These are phyloP conservation scores for Berberis vulgaris DNA, from an alignment of 164 flowering plant species.

Conservation along the genomic window DNA sequence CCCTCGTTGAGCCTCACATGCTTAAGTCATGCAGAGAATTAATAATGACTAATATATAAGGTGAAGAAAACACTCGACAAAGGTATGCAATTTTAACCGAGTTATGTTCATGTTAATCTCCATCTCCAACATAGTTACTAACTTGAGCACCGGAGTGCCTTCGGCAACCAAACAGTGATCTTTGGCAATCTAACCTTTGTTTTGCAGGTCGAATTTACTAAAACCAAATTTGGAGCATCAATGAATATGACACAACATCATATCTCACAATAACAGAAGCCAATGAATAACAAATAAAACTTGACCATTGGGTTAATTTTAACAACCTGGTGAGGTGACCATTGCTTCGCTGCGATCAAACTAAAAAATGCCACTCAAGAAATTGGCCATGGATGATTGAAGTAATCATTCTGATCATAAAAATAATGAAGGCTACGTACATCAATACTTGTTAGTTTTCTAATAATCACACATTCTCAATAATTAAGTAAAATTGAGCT, in stretches of 20 bases:
- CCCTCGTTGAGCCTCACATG: too few relatives aligned
- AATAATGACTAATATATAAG: too few relatives aligned
- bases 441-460: not conserved
- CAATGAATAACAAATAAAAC: not conserved
- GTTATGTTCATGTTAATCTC: too few relatives aligned
- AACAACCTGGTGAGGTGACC: constrained; percentile 97
- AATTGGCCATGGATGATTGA: constrained; percentile 84
- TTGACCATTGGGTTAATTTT: not conserved
- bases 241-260: not conserved
- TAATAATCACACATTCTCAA: not conserved
- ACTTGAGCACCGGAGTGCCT: too few relatives aligned
- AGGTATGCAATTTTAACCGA: too few relatives aligned
- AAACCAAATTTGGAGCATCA: not conserved
- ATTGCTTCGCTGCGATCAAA: constrained; percentile 97
- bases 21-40: too few relatives aligned
- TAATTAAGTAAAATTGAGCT: constrained; percentile 1
- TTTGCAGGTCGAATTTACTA: too few relatives aligned
- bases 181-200: too few relatives aligned
- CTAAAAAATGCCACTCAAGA: constrained; percentile 88
- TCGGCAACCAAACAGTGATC: too few relatives aligned
- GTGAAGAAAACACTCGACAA: too few relatives aligned
- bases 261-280: not conserved
- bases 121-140: too few relatives aligned
- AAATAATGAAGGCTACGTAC: not conserved
- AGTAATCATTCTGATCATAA: constrained; percentile 52